These are phyloP conservation scores for Phlebiopsis gigantea DNA, from an alignment of 768 basidiomycete genomes.

Conservation along the genomic window DNA sequence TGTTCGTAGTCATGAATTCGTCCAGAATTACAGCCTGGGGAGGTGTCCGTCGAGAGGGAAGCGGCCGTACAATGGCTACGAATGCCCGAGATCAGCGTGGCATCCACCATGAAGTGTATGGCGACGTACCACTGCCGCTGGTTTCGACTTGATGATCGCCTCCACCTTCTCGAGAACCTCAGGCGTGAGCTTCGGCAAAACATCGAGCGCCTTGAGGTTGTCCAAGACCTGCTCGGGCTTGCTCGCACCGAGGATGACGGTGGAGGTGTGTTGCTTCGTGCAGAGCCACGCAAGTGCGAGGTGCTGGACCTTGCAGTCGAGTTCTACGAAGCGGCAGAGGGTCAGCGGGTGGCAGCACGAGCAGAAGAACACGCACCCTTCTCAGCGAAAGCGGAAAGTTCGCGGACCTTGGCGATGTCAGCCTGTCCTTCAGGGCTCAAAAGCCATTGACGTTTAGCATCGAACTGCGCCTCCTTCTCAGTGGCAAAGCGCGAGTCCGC, in stretches of 20 bases:
- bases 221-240: constrained; percentile 58
- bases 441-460: constrained; percentile 30
- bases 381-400: constrained; percentile 60
- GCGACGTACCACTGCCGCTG: constrained; percentile 33
- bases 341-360: not conserved
- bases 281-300: constrained; percentile 77
- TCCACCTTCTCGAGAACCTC: constrained; percentile 66
- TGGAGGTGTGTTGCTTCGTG: constrained; percentile 55
- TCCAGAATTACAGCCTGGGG: not conserved
- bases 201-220: constrained; percentile 66
- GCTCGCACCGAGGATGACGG: constrained; percentile 63
- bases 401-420: constrained; percentile 65
- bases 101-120: not conserved
- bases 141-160: constrained; percentile 51
- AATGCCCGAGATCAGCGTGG: not conserved
- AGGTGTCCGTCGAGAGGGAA: constrained; percentile 1
- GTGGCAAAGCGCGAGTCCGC: constrained; percentile 64
- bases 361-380: constrained; percentile 28
- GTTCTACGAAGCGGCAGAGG: constrained; percentile 31
- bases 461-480: constrained; percentile 42
- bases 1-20: not conserved
- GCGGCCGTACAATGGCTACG: constrained; percentile 2
- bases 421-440: constrained; percentile 51
- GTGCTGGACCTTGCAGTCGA: constrained; percentile 53
- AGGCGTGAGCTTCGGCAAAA: constrained; percentile 69